A percentile compares a stretch with the other conserved stretches of the same genome.
Conservation (phyloP, 106 monocot species). For the Amphibolis antarctica region DNA sequence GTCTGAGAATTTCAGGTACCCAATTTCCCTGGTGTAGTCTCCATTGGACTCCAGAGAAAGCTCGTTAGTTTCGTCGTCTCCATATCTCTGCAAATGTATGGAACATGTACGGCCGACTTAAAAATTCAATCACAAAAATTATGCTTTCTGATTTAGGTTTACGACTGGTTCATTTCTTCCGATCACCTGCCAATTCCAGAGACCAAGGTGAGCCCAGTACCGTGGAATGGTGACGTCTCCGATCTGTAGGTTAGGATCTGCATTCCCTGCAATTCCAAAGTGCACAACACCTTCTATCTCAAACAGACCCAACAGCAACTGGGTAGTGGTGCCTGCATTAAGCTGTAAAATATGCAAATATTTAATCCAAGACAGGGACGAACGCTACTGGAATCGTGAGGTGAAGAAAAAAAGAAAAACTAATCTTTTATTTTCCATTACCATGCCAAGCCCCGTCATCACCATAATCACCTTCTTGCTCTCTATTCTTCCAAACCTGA, state of each 20-base stretch:
- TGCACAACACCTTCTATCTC: slow-evolving; percentile 39
- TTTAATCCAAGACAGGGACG: background rate
- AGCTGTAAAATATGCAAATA: slow-evolving; percentile 18
- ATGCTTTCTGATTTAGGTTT: too few relatives aligned
- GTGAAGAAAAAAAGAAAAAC: background rate
- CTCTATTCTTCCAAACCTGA: slow-evolving; percentile 26
- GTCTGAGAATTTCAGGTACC: slow-evolving; percentile 32
- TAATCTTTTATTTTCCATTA: slow-evolving; percentile 6
- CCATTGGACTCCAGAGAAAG: slow-evolving; percentile 27
- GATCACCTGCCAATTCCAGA: slow-evolving; percentile 58
- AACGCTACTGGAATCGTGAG: too few relatives aligned
- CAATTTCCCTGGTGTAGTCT: slow-evolving; percentile 37
- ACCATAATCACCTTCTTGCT: slow-evolving; percentile 32
- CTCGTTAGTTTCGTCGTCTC: slow-evolving; percentile 25
- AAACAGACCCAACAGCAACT: slow-evolving; percentile 31
- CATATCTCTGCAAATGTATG: slow-evolving; percentile 19
- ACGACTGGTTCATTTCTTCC: too few relatives aligned
- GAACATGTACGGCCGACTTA: too few relatives aligned
- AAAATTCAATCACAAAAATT: too few relatives aligned
- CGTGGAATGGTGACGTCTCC: slow-evolving; percentile 43
- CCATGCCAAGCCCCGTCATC: slow-evolving; percentile 53
- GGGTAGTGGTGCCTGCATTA: slow-evolving; percentile 44
- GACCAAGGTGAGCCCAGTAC: slow-evolving; percentile 38
- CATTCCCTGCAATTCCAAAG: slow-evolving; percentile 46
- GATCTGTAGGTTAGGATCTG: slow-evolving; percentile 32